Conservation (phyloP, 208 protist species). For the Trypanosoma congolense region DNA sequence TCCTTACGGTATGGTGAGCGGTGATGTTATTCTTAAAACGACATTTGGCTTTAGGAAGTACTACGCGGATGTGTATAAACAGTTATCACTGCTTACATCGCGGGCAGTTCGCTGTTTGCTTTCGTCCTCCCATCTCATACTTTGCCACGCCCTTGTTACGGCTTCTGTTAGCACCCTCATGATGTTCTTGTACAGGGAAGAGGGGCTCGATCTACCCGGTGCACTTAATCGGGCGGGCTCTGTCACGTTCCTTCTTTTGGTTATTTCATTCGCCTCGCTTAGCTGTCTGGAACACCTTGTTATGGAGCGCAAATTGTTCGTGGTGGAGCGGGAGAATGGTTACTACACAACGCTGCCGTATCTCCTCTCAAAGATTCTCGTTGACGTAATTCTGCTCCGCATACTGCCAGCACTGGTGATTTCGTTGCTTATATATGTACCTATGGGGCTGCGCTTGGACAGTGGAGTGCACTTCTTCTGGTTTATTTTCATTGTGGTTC, state of each 20-base stretch:
- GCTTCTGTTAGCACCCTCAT: constrained; percentile 68
- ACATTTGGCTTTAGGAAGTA: constrained; percentile 54
- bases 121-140: constrained; percentile 73
- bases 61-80: constrained; percentile 85
- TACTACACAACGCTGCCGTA: constrained; percentile 86
- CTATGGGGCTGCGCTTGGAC: constrained; percentile 86
- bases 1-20: constrained; percentile 6
- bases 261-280: constrained; percentile 85
- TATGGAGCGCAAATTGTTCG: constrained; percentile 81
- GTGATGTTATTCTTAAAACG: constrained; percentile 41
- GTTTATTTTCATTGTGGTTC: constrained; percentile 75
- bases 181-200: constrained; percentile 74
- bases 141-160: constrained; percentile 78
- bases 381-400: constrained; percentile 86
- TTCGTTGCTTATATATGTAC: constrained; percentile 85
- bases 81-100: constrained; percentile 64
- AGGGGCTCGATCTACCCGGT: constrained; percentile 78
- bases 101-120: constrained; percentile 65
- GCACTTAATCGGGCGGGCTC: constrained; percentile 84
- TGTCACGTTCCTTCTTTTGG: constrained; percentile 79
- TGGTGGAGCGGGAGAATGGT: constrained; percentile 85
- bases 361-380: constrained; percentile 84
- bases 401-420: constrained; percentile 81
- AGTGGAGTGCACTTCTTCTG: constrained; percentile 80
- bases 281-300: constrained; percentile 86